phyloP scores from a whole-genome alignment of 352 stramenopile species.

The Lagenidium sp. region DNA sequence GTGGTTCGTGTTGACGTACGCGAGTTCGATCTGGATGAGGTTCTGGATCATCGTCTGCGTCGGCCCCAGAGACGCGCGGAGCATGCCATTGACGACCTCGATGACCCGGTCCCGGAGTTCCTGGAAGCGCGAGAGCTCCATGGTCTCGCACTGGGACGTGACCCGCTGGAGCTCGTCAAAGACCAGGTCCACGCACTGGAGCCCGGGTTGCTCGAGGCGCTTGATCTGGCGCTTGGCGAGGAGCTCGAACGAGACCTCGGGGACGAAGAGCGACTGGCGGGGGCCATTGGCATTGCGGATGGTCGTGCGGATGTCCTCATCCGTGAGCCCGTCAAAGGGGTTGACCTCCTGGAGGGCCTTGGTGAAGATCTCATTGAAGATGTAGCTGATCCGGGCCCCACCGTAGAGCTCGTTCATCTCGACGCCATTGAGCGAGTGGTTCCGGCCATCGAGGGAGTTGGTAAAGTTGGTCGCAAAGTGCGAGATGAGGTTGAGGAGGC shows the following conservation, averaged over 20 bases:
- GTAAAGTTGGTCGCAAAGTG: conserved; percentile 88
- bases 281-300: conserved; percentile 99
- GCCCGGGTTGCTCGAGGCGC: conserved; percentile 90
- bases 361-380: conserved; percentile 97
- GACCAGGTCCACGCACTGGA: conserved; percentile 98
- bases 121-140: conserved; percentile 94
- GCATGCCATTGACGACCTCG: conserved; percentile 89
- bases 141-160: conserved; percentile 91
- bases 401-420: conserved; percentile 93
- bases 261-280: conserved; percentile 96
- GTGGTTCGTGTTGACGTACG: conserved; percentile 99
- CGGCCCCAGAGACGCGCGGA: conserved; percentile 66
- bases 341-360: conserved; percentile 89
- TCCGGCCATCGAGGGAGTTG: conserved; percentile 84
- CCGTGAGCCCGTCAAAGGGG: conserved; percentile 94
- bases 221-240: conserved; percentile 97
- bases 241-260: conserved; percentile 98
- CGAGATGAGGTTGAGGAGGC: conserved; percentile 93
- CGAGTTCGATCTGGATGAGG: conserved; percentile 98
- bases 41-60: conserved; percentile 96
- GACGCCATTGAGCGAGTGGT: conserved; percentile 62
- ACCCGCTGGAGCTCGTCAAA: conserved; percentile 98
- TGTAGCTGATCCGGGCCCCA: conserved; percentile 96
- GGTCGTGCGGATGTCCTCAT: conserved; percentile 98
- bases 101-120: conserved; percentile 94